Evolutionary conservation across 176 grass and related monocot species (phyloP).

Genomic region (Musa troglodytarum): DNA sequence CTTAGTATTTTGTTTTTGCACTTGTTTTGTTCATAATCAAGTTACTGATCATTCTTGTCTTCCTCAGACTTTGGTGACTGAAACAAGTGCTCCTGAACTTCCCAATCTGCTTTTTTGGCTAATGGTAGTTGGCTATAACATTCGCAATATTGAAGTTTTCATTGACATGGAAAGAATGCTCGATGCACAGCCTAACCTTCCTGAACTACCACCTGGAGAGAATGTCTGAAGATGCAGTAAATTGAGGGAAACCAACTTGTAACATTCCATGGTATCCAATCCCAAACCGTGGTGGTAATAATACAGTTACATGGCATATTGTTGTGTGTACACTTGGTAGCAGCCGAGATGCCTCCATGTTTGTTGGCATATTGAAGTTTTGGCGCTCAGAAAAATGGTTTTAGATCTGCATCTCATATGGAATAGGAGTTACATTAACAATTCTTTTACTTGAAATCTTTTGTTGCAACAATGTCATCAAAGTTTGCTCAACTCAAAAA

Average conservation of each 20-base stretch:
- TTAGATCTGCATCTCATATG: too few relatives aligned
- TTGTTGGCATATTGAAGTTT: neutral
- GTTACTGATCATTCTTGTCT: neutral
- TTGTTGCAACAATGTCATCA: too few relatives aligned
- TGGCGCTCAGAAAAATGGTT: too few relatives aligned
- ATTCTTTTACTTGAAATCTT: too few relatives aligned
- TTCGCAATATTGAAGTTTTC: conserved; percentile 80
- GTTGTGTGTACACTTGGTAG: neutral
- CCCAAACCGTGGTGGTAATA: neutral
- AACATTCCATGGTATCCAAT: neutral
- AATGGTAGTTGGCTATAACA: conserved; percentile 87
- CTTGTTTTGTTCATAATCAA: neutral
- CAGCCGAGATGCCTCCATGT: neutral
- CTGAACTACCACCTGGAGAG: conserved; percentile 66
- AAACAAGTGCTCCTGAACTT: conserved; percentile 64
- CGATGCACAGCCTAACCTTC: conserved; percentile 45
- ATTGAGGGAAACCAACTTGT: neutral
- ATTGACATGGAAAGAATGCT: conserved; percentile 86
- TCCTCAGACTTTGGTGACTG: conserved; percentile 51
- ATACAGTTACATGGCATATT: neutral
- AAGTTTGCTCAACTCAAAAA: too few relatives aligned
- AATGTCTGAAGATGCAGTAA: conserved; percentile 14
- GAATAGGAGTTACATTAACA: too few relatives aligned
- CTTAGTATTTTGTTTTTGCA: neutral
- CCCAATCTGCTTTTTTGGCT: conserved; percentile 79